phyloP scores from a whole-genome alignment of 148 eudicot genomes.

The Nepenthes mirabilis region DNA sequence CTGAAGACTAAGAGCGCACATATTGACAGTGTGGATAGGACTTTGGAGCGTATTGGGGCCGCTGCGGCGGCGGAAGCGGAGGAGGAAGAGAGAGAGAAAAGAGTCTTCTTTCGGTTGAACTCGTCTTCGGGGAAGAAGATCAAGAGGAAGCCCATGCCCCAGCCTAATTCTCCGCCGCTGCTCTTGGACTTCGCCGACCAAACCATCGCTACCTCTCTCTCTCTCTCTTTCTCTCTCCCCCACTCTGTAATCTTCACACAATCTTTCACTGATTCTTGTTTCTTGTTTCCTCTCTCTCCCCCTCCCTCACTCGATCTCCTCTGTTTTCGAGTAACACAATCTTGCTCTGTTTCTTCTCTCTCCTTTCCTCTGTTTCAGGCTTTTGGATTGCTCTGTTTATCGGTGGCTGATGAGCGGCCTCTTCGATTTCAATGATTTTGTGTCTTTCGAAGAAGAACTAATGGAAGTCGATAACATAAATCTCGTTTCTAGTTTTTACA shows the following conservation, averaged over 20 bases:
- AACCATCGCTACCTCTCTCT: slow-evolving; percentile 9
- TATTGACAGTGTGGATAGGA: slow-evolving; percentile 62
- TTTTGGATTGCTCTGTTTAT: too few relatives aligned
- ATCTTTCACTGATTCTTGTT: too few relatives aligned
- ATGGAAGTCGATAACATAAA: too few relatives aligned
- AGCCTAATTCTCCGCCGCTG: slow-evolving; percentile 14
- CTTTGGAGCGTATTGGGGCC: slow-evolving; percentile 20
- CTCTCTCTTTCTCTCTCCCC: neutral
- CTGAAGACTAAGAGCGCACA: slow-evolving; percentile 49
- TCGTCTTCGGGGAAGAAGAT: slow-evolving; percentile 38
- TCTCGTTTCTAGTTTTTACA: too few relatives aligned
- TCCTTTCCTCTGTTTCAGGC: neutral
- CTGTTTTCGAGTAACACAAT: neutral
- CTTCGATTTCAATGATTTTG: too few relatives aligned
- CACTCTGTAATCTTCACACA: too few relatives aligned
- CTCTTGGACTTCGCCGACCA: slow-evolving; percentile 12
- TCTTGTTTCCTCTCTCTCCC: neutral
- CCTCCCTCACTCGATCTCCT: neutral
- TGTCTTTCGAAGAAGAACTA: too few relatives aligned
- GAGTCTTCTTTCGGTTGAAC: neutral
- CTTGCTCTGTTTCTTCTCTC: neutral
- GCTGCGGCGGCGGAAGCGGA: slow-evolving; percentile 4
- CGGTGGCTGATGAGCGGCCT: too few relatives aligned
- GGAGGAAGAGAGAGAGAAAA: slow-evolving; percentile 9
- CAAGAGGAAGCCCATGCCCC: slow-evolving; percentile 45